These are phyloP conservation scores for Zygoascus flipseniorum DNA, from an alignment of 805 yeast genomes.

Conservation along the genomic window DNA sequence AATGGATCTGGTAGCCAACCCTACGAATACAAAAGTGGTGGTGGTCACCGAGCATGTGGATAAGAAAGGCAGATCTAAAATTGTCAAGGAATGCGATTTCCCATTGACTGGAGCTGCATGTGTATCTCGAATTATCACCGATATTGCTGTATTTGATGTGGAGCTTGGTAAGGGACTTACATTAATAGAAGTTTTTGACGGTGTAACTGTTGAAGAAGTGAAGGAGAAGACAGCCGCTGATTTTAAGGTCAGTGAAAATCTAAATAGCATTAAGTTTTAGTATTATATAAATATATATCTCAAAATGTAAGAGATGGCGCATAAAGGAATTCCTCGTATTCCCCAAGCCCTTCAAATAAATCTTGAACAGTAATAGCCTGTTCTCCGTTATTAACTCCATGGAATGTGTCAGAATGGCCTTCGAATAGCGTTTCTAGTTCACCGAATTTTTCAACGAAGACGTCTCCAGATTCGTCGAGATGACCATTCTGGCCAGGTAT, in stretches of 20 bases:
- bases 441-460: background rate
- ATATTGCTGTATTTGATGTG: conserved; percentile 40
- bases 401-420: background rate
- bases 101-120: conserved; percentile 42
- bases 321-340: background rate
- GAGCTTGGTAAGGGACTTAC: conserved; percentile 32
- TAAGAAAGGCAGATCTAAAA: conserved; percentile 40
- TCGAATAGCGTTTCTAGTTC: background rate
- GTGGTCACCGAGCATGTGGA: conserved; percentile 43
- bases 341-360: background rate
- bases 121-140: conserved; percentile 39
- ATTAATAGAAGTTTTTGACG: conserved; percentile 36
- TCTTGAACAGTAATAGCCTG: background rate
- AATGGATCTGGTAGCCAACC: conserved; percentile 44
- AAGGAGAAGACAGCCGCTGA: conserved; percentile 34
- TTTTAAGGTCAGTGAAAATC: conserved; percentile 26
- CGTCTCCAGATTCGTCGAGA: background rate
- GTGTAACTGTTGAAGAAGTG: conserved; percentile 34
- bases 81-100: conserved; percentile 35
- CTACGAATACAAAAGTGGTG: conserved; percentile 37
- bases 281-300: background rate
- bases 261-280: conserved; percentile 7
- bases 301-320: background rate
- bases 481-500: background rate
- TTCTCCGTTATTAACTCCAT: background rate